phyloP scores from a whole-genome alignment of 805 yeast genomes.

The Candida ficus region DNA sequence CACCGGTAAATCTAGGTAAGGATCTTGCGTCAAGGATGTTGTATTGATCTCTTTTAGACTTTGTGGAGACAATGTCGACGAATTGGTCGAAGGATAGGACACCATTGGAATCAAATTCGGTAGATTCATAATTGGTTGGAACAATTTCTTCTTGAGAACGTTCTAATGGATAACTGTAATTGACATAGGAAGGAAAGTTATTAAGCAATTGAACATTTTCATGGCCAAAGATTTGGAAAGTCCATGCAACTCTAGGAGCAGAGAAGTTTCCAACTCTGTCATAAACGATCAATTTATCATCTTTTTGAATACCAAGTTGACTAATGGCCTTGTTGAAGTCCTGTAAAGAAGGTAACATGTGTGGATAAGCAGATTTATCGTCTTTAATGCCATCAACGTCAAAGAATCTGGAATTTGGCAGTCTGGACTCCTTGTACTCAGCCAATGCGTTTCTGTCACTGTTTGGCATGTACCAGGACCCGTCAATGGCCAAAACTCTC shows the following conservation, averaged over 20 bases:
- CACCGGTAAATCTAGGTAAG: constrained; percentile 67
- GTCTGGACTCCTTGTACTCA: constrained; percentile 55
- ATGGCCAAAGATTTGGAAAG: constrained; percentile 76
- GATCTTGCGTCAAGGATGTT: constrained; percentile 81
- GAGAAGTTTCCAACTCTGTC: constrained; percentile 84
- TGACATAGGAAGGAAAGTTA: constrained; percentile 53
- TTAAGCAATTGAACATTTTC: constrained; percentile 62
- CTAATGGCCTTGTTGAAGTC: constrained; percentile 51
- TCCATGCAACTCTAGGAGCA: constrained; percentile 92
- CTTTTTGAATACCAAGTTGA: constrained; percentile 47
- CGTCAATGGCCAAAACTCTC: constrained; percentile 62
- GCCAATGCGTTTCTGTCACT: constrained; percentile 51
- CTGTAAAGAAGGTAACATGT: constrained; percentile 72
- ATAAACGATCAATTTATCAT: constrained; percentile 70
- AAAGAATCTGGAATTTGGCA: constrained; percentile 65
- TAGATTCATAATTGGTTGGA: constrained; percentile 30
- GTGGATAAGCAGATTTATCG: constrained; percentile 64
- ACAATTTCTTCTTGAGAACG: constrained; percentile 14
- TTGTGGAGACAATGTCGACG: constrained; percentile 47
- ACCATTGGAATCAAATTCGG: constrained; percentile 37
- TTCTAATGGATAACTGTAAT: constrained; percentile 42
- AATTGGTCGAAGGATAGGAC: constrained; percentile 68
- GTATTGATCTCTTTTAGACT: constrained; percentile 39
- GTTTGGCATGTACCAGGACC: constrained; percentile 92
- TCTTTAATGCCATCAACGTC: constrained; percentile 73